Percentiles rank a stretch among this genome's conserved stretches.
These are phyloP conservation scores for Cystobasidium tubakii DNA, from an alignment of 768 basidiomycete species.

Conservation along the genomic window DNA sequence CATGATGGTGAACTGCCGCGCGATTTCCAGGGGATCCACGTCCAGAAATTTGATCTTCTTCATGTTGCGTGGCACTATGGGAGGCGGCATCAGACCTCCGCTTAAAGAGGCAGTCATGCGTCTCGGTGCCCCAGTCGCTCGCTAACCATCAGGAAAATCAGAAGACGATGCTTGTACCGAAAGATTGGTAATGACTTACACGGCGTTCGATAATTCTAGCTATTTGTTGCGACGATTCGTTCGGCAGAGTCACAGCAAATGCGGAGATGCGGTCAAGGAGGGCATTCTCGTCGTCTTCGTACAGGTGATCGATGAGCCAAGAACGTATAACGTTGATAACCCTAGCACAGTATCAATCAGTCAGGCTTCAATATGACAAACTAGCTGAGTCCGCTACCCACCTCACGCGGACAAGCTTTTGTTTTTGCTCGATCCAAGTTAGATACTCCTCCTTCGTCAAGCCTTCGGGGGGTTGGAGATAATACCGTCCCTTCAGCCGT, in stretches of 20 bases:
- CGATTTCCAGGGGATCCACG: slow-evolving; percentile 80
- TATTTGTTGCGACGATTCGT: slow-evolving; percentile 44
- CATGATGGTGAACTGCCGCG: slow-evolving; percentile 84
- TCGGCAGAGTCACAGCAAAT: slow-evolving; percentile 53
- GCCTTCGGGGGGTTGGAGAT: slow-evolving; percentile 66
- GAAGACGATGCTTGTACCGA: too few species aligned
- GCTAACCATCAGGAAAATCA: neutral
- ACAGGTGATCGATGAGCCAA: slow-evolving; percentile 73
- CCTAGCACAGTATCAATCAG: slow-evolving; percentile 49
- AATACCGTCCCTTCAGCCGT: slow-evolving; percentile 71
- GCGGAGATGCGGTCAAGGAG: slow-evolving; percentile 75
- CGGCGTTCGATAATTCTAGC: slow-evolving; percentile 44
- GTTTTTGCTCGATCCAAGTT: slow-evolving; percentile 80
- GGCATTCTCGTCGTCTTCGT: slow-evolving; percentile 73
- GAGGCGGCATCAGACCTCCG: slow-evolving; percentile 58
- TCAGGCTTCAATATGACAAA: too few species aligned
- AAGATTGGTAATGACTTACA: too few species aligned
- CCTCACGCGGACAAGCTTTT: slow-evolving; percentile 80
- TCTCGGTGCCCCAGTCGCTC: slow-evolving; percentile 36
- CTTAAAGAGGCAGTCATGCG: slow-evolving; percentile 39
- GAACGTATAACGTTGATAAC: slow-evolving; percentile 85
- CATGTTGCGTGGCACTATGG: slow-evolving; percentile 67
- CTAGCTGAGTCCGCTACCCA: slow-evolving; percentile 50
- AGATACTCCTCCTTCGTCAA: slow-evolving; percentile 60
- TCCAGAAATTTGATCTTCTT: slow-evolving; percentile 76